phyloP scores from a whole-genome alignment of 2,329 filamentous ascomycete genomes.

The Curvularia lunata region DNA sequence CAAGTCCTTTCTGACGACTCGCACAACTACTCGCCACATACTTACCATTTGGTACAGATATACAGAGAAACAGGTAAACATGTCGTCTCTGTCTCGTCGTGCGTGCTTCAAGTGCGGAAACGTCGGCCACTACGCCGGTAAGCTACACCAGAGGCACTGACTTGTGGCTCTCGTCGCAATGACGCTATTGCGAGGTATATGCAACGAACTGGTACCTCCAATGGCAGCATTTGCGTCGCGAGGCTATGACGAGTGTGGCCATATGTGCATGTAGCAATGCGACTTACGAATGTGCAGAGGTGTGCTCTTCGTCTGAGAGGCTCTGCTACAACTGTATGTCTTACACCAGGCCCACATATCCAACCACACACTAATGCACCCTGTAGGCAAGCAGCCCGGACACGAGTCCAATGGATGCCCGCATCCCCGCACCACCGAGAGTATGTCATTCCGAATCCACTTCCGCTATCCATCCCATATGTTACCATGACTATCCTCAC shows the following conservation, averaged over 20 bases:
- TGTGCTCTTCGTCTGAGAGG: conserved; percentile 96
- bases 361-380: conserved; percentile 17
- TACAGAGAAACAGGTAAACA: conserved; percentile 48
- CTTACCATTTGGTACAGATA: conserved; percentile 34
- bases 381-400: conserved; percentile 79
- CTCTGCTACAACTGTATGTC: conserved; percentile 98
- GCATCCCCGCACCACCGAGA: conserved; percentile 92
- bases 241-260: conserved; percentile 21
- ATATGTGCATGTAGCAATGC: conserved; percentile 7
- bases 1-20: conserved; percentile 21
- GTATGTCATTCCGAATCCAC: conserved; percentile 54
- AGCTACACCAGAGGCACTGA: conserved; percentile 28
- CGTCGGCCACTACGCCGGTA: conserved; percentile 61
- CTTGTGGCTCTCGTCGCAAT: conserved; percentile 26
- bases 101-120: conserved; percentile 63
- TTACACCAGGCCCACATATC: conserved; percentile 4
- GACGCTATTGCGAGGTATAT: conserved; percentile 20
- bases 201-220: conserved; percentile 22
- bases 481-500: conserved; percentile 2
- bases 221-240: conserved; percentile 26
- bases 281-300: conserved; percentile 64
- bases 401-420: conserved; percentile 99
- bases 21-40: conserved; percentile 19
- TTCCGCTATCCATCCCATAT: not conserved
- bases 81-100: conserved; percentile 61